Evolutionary conservation across 495 filamentous ascomycete species (phyloP), one percentile per base, ranked within the genome.

Genomic region (Trypethelium eluteriae): DNA sequence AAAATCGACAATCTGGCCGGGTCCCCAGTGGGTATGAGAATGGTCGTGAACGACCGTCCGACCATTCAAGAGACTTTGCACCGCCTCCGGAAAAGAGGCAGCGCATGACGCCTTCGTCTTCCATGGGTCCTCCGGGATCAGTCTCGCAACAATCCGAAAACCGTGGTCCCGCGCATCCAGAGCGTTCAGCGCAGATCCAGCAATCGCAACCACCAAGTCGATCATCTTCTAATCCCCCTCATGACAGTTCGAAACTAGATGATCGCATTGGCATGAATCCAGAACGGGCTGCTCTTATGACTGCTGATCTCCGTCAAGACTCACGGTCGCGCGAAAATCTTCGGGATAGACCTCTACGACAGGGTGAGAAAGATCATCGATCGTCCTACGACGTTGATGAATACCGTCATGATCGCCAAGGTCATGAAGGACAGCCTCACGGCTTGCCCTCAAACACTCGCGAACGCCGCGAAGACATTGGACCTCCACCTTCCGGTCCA

Each of bases 251-350:
- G 34, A 67, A 66, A 57, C 41, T 65, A 9, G 62, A 62, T 56
- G 77, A 76, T 65, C 62, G 70, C 25, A 7, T 65, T 16, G 65
- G 76, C 32, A 76, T 86, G 49, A 84, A 86, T 69, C 83, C 86
- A 2, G 84, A 81, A 9, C 76, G 85, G 64, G 84, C 81, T 41
- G 82, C 84, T n/a, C 68, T 84, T 10, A 83, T 86, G 10, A 47
- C 4, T 35, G 39, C 9, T 6, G 47, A 65, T 14, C 3, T 56
- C 2, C 39, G 56, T 46, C 63, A 53, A 59, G 53, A 59, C 53
- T 36, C 53, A 56, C 63, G 63, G 9, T 18, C 53, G 36, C 53
- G 47, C 56, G 63, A 56, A 11, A 38, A 25, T 69, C 71, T 57
- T 66, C 71, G 62, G 18, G 50, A 49, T 4, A 63, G 64, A 14